Percentiles rank a stretch among this genome's conserved stretches.
phyloP scores from a whole-genome alignment of 805 yeast species.

The Cyberlindnera suaveolens region DNA sequence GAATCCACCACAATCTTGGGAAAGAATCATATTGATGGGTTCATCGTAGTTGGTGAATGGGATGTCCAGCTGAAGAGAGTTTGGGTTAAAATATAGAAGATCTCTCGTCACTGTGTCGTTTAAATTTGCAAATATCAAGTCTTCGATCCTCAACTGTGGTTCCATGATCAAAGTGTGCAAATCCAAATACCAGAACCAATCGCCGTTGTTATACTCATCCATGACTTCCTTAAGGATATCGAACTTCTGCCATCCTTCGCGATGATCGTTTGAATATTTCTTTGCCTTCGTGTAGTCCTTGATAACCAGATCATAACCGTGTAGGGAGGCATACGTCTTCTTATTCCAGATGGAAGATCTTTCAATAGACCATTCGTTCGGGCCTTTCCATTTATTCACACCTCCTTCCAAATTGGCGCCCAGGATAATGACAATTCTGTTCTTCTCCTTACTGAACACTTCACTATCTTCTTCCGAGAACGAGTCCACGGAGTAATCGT shows the following conservation, averaged over 20 bases:
- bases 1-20: conserved; percentile 39
- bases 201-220: conserved; percentile 26
- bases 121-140: conserved; percentile 27
- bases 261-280: conserved; percentile 42
- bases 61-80: conserved; percentile 26
- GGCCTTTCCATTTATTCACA: conserved; percentile 32
- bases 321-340: conserved; percentile 39
- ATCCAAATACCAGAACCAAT: conserved; percentile 39
- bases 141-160: conserved; percentile 30
- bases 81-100: conserved; percentile 31
- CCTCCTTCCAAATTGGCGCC: conserved; percentile 39
- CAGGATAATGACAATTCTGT: conserved; percentile 30
- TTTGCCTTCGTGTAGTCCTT: conserved; percentile 40
- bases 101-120: conserved; percentile 27
- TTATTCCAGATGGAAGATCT: conserved; percentile 42
- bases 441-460: conserved; percentile 13
- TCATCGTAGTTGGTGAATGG: conserved; percentile 26
- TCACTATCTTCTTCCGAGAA: conserved; percentile 1
- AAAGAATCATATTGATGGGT: conserved; percentile 30
- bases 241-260: conserved; percentile 41
- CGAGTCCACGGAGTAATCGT: conserved; percentile 10
- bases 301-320: conserved; percentile 42
- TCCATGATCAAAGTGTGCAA: conserved; percentile 36
- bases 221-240: conserved; percentile 31
- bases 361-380: conserved; percentile 41